Percentiles rank a stretch among this genome's conserved stretches.
phyloP scores from a whole-genome alignment of 202 grass and related monocot genomes.

The Cymbopogon flexuosus region DNA sequence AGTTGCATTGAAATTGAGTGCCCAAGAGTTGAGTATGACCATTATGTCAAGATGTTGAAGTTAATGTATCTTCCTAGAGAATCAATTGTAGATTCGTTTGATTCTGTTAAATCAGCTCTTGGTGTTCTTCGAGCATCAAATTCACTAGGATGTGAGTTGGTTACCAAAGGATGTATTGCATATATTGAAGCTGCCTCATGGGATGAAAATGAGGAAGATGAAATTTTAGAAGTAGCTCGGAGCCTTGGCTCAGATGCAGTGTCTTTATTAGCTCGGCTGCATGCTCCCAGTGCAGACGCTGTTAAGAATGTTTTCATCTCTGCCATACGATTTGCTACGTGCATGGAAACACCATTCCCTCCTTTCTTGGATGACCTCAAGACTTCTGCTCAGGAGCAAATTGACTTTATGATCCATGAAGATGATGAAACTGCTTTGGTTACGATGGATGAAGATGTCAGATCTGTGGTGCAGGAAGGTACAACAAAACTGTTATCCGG shows the following conservation, averaged over 20 bases:
- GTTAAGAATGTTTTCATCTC: constrained; percentile 86
- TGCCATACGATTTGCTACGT: constrained; percentile 61
- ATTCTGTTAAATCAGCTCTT: constrained; percentile 72
- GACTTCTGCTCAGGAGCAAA: constrained; percentile 91
- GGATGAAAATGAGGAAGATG: constrained; percentile 88
- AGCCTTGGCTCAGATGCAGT: constrained; percentile 51
- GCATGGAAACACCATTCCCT: constrained; percentile 41
- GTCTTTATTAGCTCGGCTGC: constrained; percentile 57
- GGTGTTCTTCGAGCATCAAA: constrained; percentile 64
- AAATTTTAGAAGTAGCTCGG: constrained; percentile 56
- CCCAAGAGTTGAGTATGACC: constrained; percentile 42
- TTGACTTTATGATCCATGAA: constrained; percentile 88
- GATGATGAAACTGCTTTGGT: constrained; percentile 70
- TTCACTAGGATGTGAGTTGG: constrained; percentile 46
- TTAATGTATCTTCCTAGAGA: constrained; percentile 58
- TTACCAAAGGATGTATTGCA: constrained; percentile 50
- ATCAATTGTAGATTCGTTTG: constrained; percentile 55
- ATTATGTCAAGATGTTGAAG: constrained; percentile 69
- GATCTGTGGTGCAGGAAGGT: constrained; percentile 49
- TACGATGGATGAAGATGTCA: constrained; percentile 74
- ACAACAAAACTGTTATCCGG: constrained; percentile 46
- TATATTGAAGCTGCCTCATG: constrained; percentile 84
- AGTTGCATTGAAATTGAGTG: constrained; percentile 65
- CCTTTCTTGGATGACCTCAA: constrained; percentile 74
- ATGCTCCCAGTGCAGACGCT: constrained; percentile 44